These are phyloP conservation scores for Sonneratia alba DNA, from an alignment of 345 rosid genomes.

Conservation along the genomic window DNA sequence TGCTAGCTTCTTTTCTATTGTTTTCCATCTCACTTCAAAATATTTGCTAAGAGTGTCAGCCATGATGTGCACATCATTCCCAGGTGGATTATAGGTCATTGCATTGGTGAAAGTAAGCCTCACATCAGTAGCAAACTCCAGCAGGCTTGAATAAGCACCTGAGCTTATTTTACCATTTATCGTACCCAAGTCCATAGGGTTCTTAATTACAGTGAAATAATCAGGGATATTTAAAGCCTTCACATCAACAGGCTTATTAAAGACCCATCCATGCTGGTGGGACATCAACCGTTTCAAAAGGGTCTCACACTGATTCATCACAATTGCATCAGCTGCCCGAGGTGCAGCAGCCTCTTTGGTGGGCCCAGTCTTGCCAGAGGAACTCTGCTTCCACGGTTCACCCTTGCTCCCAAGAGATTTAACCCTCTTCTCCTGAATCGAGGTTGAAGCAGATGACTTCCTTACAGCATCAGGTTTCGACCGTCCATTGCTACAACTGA, in stretches of 20 bases:
- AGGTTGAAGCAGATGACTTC: slow-evolving; percentile 32
- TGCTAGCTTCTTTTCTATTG: slow-evolving; percentile 60
- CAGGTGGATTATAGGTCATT: slow-evolving; percentile 85
- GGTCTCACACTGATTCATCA: slow-evolving; percentile 79
- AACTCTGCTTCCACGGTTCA: slow-evolving; percentile 38
- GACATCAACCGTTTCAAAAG: slow-evolving; percentile 59
- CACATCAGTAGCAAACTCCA: slow-evolving; percentile 72
- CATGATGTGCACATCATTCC: slow-evolving; percentile 74
- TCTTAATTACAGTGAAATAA: slow-evolving; percentile 62
- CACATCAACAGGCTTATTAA: slow-evolving; percentile 81
- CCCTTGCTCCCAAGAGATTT: slow-evolving; percentile 25
- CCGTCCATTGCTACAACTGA: slow-evolving; percentile 51
- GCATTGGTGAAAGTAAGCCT: slow-evolving; percentile 81
- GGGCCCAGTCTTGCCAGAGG: slow-evolving; percentile 47
- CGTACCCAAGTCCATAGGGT: slow-evolving; percentile 93
- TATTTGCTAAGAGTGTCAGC: slow-evolving; percentile 62
- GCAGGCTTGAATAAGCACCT: slow-evolving; percentile 60
- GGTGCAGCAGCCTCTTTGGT: slow-evolving; percentile 29
- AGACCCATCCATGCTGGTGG: slow-evolving; percentile 75
- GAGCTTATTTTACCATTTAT: slow-evolving; percentile 51
- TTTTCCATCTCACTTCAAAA: slow-evolving; percentile 81
- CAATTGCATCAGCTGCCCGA: slow-evolving; percentile 30
- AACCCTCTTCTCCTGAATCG: slow-evolving; percentile 44
- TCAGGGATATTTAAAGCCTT: slow-evolving; percentile 74
- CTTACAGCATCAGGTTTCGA: slow-evolving; percentile 22